Evolutionary conservation across 306 rosid genomes (phyloP), one percentile per base, ranked within the genome.

Genomic region (Rubus parviflorus): DNA sequence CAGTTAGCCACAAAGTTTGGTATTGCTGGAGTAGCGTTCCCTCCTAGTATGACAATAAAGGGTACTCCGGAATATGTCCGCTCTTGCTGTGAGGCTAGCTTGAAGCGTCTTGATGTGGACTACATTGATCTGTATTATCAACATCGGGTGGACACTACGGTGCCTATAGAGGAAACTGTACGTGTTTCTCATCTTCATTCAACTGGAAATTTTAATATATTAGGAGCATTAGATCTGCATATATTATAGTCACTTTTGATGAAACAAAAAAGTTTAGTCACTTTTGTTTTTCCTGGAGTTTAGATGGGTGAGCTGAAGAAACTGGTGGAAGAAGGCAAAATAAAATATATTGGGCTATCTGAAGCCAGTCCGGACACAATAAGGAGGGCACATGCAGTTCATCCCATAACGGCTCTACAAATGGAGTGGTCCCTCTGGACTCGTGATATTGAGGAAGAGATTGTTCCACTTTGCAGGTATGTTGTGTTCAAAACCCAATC

Each of bases 371-470:
- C 92, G 0, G 90, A 93, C 69, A 89, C 97, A 45, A 88, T 90
- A 79, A 89, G 85, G 67, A 90, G 98, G 81, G 98, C 97, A 3
- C 97, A 93, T 81, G 93, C 89, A 2, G 90, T 90, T 81, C 98
- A 90, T 83, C 97, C 94, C 4, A 80, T 93, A 76, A 88, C 94
- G 0, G 97, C 94, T 10, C 8, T 93, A 15, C 98, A 90, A 72
- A 86, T 88, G 76, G 97, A 93, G 79, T 93, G 93, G 93, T 93
- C 98, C 3, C 81, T 93, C 0, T 93, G 97, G 94, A 78, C 87
- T 48, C 93, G 98, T 23, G 98, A 93, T 35, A 80, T 93, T 20
- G 94, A 93, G 70, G 89, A 89, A 0, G 94, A 81, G 78, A 81
- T 90, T 38, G 22, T 93, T 73, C 98, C 94, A 10, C 87, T 90